Conservation (phyloP, 331 rosid species). For the Malus hybrid region DNA sequence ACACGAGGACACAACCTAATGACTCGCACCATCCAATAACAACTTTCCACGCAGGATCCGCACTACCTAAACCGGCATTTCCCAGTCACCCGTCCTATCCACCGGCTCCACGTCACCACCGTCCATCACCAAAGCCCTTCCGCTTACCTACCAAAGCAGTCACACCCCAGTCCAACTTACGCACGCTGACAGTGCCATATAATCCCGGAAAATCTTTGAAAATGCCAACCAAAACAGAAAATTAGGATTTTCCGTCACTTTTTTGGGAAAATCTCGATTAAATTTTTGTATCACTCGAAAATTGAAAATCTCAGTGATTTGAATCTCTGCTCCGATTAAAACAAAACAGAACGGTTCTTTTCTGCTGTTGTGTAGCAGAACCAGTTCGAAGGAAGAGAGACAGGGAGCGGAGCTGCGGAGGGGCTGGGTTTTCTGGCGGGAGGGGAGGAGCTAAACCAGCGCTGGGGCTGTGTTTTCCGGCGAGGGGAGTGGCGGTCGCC, state of each 20-base stretch:
- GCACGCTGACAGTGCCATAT: not conserved
- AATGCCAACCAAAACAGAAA: not conserved
- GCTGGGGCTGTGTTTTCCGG: too few species aligned
- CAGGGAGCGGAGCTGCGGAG: too few species aligned
- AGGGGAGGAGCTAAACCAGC: too few species aligned
- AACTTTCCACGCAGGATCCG: constrained; percentile 6
- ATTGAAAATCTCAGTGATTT: not conserved
- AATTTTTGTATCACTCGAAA: not conserved
- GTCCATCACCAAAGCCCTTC: not conserved
- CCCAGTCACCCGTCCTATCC: not conserved
- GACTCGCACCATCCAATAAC: constrained; percentile 35
- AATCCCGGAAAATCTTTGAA: not conserved
- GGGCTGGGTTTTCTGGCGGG: too few species aligned
- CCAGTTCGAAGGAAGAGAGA: too few species aligned
- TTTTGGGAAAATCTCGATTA: not conserved
- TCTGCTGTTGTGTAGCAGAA: too few species aligned
- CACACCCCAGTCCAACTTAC: not conserved
- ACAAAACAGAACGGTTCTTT: too few species aligned
- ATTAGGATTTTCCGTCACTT: not conserved
- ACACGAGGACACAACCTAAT: not conserved
- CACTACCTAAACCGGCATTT: not conserved
- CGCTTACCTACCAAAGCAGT: constrained; percentile 14
- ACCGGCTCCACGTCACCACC: constrained; percentile 6
- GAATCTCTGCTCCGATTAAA: not conserved
- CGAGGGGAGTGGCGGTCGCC: too few species aligned